phyloP scores from a whole-genome alignment of 1,284 basidiomycete species.

The Moniliella sp. region DNA sequence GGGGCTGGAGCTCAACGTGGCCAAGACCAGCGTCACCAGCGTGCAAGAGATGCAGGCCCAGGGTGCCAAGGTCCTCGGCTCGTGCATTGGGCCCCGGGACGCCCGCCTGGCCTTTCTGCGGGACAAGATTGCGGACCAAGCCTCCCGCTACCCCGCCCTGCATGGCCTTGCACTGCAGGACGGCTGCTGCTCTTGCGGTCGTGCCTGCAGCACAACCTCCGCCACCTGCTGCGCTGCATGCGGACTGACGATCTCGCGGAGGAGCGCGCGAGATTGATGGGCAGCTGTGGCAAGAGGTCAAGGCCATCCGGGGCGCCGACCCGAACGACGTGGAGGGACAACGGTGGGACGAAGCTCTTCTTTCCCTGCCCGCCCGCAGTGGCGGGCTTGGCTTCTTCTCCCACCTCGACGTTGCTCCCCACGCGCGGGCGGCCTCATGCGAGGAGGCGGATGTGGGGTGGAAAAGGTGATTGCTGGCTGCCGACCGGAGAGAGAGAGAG shows the following conservation, averaged over 20 bases:
- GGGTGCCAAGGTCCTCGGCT: not conserved
- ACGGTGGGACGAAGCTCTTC: too few relatives aligned
- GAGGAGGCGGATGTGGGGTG: too few relatives aligned
- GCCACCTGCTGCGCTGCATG: not conserved
- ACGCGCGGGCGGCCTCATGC: too few relatives aligned
- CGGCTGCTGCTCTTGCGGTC: not conserved
- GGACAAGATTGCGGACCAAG: not conserved
- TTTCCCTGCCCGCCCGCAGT: too few relatives aligned
- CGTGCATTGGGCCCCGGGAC: not conserved
- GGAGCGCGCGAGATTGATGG: too few relatives aligned
- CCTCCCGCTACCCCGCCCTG: not conserved
- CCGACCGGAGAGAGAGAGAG: too few relatives aligned
- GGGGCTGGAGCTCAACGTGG: not conserved
- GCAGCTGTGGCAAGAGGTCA: too few relatives aligned
- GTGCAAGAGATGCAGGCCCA: not conserved
- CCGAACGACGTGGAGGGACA: too few relatives aligned
- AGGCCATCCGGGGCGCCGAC: too few relatives aligned
- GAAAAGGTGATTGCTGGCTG: too few relatives aligned
- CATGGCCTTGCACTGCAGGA: not conserved
- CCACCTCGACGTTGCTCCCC: too few relatives aligned
- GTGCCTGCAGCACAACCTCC: not conserved
- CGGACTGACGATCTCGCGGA: constrained; percentile 1
- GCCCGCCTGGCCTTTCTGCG: not conserved
- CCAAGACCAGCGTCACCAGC: not conserved
- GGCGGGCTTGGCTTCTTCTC: too few relatives aligned